Evolutionary conservation across 2,329 filamentous ascomycete genomes (phyloP), one percentile per base, ranked within the genome.

Genomic region (Ramichloridium luteum): DNA sequence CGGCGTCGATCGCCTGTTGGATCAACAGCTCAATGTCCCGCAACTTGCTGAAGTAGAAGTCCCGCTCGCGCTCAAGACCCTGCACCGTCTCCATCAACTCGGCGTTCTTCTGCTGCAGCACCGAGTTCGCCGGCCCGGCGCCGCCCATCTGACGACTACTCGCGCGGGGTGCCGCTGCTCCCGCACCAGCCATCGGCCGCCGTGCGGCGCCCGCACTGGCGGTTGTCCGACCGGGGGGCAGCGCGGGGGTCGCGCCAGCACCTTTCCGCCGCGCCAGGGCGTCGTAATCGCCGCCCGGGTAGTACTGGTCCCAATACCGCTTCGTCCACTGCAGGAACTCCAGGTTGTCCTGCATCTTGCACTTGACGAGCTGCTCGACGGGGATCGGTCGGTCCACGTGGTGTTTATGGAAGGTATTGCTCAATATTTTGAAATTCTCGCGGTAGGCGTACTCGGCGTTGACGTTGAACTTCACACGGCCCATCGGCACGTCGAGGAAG

Each of bases 291-390:
- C 90, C 85, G 37, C 90, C 90, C 5, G 90, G 90, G 62, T 83
- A 98, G 68, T 94, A 85, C 56, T 94, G 83, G 54, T 98, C 90
- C 90, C 90, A 98, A 67, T 85, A 94, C 48, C 72, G 70, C 72
- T 98, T 98, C 37, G 78, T 78, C 80, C 85, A 98, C 64, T 98
- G 90, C 39, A 98, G 69, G 59, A 98, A 98, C 56, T 96, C 90
- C 49, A 98, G 80, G 66, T 98, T 98, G 61, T 98, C 90, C 70
- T 98, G 90, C 88, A 98, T 98, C 69, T 93, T 94, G 70, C 90
- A 98, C 62, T 96, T 98, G 50, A 90, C 74, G 38, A 98, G 76
- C 36, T 72, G 68, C 59, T 93, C 76, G 56, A 96, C 84, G 37
- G 84, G 84, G 48, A 98, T 77, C 16, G 80, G 79, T 57, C 85